Percentiles rank a stretch among this genome's conserved stretches.
Evolutionary conservation across 441 rosid genomes (phyloP).

Genomic region (Populus trichocarpa): DNA sequence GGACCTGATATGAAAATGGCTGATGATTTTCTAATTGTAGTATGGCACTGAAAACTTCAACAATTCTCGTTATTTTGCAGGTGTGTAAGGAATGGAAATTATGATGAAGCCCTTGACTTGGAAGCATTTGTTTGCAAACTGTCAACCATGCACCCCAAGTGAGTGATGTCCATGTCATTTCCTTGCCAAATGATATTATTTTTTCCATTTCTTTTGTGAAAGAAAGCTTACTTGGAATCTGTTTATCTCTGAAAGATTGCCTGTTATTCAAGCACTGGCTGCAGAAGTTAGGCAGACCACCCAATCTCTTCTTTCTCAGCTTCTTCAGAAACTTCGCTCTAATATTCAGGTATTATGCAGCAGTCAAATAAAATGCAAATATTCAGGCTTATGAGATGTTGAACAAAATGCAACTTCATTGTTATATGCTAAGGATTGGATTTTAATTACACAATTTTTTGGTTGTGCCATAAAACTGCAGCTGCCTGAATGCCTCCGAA

Average conservation of each 20-base stretch:
- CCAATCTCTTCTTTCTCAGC: conserved; percentile 92
- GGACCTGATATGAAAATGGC: not conserved
- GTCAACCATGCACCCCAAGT: conserved; percentile 95
- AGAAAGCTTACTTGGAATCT: conserved; percentile 14
- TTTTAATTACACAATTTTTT: conserved; percentile 10
- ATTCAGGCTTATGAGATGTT: not conserved
- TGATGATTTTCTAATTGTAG: not conserved
- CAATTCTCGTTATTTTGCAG: conserved; percentile 37
- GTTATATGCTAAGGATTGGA: conserved; percentile 3
- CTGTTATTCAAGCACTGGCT: conserved; percentile 87
- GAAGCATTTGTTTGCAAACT: conserved; percentile 91
- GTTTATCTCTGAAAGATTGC: conserved; percentile 45
- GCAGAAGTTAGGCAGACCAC: conserved; percentile 89
- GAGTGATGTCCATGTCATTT: conserved; percentile 33
- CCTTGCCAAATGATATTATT: not conserved
- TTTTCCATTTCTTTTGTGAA: conserved; percentile 21
- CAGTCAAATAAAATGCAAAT: conserved; percentile 13
- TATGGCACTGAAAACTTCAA: not conserved
- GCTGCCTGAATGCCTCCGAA: conserved; percentile 93
- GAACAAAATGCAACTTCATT: conserved; percentile 5
- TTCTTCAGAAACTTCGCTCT: conserved; percentile 85
- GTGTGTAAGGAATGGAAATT: conserved; percentile 92
- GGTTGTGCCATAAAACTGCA: conserved; percentile 31
- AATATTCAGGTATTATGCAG: conserved; percentile 68
- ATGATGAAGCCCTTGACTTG: conserved; percentile 92